A percentile compares a stretch with the other conserved stretches of the same genome.
Evolutionary conservation across 495 filamentous ascomycete genomes (phyloP).

Genomic region (Hypoxylon intermedium): DNA sequence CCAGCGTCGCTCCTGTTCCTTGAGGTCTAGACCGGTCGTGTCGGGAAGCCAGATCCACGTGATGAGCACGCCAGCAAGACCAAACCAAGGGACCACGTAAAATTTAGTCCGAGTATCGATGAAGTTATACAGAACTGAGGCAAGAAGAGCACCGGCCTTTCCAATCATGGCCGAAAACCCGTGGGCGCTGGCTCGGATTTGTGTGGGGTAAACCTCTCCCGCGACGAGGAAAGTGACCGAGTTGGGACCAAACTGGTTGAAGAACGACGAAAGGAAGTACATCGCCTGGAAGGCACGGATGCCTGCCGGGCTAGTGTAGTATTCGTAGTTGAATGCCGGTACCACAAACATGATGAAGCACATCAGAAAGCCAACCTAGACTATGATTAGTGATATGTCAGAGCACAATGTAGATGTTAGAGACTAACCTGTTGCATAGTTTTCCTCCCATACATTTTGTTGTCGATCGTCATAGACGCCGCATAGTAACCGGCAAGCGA

Average conservation of each 20-base stretch:
- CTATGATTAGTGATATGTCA: slow-evolving; percentile 5
- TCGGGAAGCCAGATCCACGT: slow-evolving; percentile 86
- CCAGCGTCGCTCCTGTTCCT: slow-evolving; percentile 93
- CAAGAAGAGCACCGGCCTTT: slow-evolving; percentile 83
- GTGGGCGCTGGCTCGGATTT: slow-evolving; percentile 88
- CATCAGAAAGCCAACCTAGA: slow-evolving; percentile 76
- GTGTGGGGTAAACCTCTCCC: slow-evolving; percentile 88
- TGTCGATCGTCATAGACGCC: slow-evolving; percentile 79
- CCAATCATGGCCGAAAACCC: slow-evolving; percentile 85
- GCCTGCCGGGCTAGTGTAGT: slow-evolving; percentile 69
- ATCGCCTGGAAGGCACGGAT: slow-evolving; percentile 87
- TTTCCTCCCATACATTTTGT: slow-evolving; percentile 91
- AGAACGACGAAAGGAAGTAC: slow-evolving; percentile 92
- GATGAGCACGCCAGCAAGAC: slow-evolving; percentile 77
- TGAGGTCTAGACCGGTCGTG: slow-evolving; percentile 89
- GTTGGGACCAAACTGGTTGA: slow-evolving; percentile 97
- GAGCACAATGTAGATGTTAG: neutral
- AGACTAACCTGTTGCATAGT: slow-evolving; percentile 75
- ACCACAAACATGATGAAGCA: slow-evolving; percentile 87
- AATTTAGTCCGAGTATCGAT: slow-evolving; percentile 79
- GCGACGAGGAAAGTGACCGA: slow-evolving; percentile 90
- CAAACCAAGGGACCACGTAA: slow-evolving; percentile 91
- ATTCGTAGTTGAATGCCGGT: slow-evolving; percentile 81
- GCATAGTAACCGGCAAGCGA: slow-evolving; percentile 85
- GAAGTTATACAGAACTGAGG: slow-evolving; percentile 87